Evolutionary conservation across 345 rosid genomes (phyloP), one percentile per base, ranked within the genome.

Genomic region (Citrus trifoliata): DNA sequence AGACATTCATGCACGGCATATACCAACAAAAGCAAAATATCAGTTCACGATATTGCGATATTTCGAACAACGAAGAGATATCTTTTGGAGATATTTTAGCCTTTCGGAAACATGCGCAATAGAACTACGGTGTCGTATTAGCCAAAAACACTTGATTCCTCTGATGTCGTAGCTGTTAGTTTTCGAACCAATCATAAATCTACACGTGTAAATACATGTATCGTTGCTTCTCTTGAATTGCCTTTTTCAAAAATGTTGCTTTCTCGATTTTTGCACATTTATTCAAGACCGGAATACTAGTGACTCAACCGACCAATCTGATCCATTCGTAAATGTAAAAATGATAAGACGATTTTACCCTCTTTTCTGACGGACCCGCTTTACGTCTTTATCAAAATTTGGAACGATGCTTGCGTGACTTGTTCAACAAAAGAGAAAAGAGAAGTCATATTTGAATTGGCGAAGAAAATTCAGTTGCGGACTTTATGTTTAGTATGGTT

Each of bases 241-340:
- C 7, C 16, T 73, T 60, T 72, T 8, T 2, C 0, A 9, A 59
- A 73, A 59, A 8, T 18, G 22, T 0, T 30, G 71, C 79, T 78
- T 82, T 82, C 77, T 67, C 51, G 18, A 55, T 73, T 70, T 76
- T 65, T 13, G 46, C 78, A 55, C 67, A 8, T 30, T 74, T 73
- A 0, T 74, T 68, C 51, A 60, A 35, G 76, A 68, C 61, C 35
- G 0, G 27, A 61, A 46, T 14, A 6, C 28, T 46, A 2, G 79
- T 78, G 32, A 86, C 89, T 79, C 77, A 64, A 66, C 81, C 83
- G 85, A 79, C 86, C 81, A 76, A 80, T 81, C 80, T 75, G 51
- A 85, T 87, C 86, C 88, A 72, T 60, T 76, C 71, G 10, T 28
- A 51, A 14, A 6, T 22, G 35, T 16, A 18, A 64, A 59, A 9